These are phyloP conservation scores for Lunasporangiospora selenospora DNA, from an alignment of 192 early-diverging fungal species.

Conservation along the genomic window DNA sequence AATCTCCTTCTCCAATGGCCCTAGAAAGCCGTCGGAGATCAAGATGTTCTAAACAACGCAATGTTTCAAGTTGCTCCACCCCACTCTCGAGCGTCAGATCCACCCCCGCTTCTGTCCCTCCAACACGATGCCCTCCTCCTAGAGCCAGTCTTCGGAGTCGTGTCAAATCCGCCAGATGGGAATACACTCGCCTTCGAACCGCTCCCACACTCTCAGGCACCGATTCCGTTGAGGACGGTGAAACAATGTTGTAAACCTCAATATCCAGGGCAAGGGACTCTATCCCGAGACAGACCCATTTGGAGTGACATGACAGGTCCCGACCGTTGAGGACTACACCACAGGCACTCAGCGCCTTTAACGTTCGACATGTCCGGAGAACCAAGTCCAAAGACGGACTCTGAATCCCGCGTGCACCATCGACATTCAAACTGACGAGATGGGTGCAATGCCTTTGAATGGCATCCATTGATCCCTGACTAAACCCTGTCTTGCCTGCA, in stretches of 20 bases:
- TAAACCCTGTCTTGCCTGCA: conserved; percentile 38
- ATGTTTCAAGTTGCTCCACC: not conserved
- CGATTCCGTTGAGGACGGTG: not conserved
- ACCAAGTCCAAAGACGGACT: conserved; percentile 11
- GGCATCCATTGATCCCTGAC: conserved; percentile 11
- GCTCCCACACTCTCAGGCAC: not conserved
- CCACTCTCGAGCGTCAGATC: conserved; percentile 37
- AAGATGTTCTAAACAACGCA: conserved; percentile 27
- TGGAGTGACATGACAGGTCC: conserved; percentile 3
- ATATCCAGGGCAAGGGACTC: conserved; percentile 26
- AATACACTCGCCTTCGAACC: conserved; percentile 13
- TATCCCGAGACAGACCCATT: conserved; percentile 21
- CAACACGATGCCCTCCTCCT: conserved; percentile 36
- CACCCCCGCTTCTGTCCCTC: conserved; percentile 12
- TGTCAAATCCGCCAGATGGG: conserved; percentile 7
- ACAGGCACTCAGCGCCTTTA: conserved; percentile 11
- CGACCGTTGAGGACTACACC: conserved; percentile 40
- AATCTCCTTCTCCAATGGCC: conserved; percentile 1
- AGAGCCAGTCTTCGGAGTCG: conserved; percentile 20
- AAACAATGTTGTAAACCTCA: conserved; percentile 13
- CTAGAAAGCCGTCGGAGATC: conserved; percentile 11
- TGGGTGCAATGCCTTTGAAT: conserved; percentile 5
- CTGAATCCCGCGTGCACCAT: conserved; percentile 36
- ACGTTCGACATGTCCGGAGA: conserved; percentile 3
- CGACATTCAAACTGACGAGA: conserved; percentile 32